Conservation (phyloP, 1,284 basidiomycete species). For the Ustilago esculenta region DNA sequence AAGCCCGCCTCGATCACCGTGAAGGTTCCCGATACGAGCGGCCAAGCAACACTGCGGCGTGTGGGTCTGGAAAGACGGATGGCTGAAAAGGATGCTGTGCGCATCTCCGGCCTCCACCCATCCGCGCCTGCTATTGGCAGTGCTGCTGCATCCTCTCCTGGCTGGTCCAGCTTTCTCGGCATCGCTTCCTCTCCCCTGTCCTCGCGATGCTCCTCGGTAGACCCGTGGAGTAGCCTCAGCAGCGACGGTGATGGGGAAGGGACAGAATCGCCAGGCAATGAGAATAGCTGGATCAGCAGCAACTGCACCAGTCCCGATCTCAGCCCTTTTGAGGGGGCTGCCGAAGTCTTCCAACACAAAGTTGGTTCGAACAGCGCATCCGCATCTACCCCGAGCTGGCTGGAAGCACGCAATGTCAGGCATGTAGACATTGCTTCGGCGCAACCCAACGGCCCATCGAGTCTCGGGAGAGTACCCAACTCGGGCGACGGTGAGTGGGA, state of each 20-base stretch:
- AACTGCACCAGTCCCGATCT: constrained; percentile 52
- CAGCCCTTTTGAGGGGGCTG: constrained; percentile 29
- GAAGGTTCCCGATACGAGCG: constrained; percentile 10
- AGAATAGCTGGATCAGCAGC: constrained; percentile 53
- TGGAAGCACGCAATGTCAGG: constrained; percentile 1
- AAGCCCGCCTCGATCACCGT: constrained; percentile 4
- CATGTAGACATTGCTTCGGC: constrained; percentile 4
- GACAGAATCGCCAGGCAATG: constrained; percentile 45
- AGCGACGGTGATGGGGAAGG: constrained; percentile 49
- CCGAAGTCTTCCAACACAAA: constrained; percentile 18
- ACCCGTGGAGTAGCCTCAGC: constrained; percentile 52
- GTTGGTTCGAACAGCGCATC: constrained; percentile 4
- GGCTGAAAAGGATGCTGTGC: constrained; percentile 29
- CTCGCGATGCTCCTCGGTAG: constrained; percentile 49
- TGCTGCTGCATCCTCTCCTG: constrained; percentile 11
- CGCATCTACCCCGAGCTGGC: constrained; percentile 5
- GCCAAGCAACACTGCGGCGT: constrained; percentile 20
- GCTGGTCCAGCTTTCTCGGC: constrained; percentile 30
- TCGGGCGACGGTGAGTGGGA: background rate
- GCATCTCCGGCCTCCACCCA: constrained; percentile 18
- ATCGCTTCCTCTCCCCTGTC: constrained; percentile 43
- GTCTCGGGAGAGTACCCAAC: background rate
- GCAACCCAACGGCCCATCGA: constrained; percentile 2
- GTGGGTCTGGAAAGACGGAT: constrained; percentile 21
- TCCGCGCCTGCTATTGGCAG: background rate